Base-by-base conservation (phyloP, 768 basidiomycete genomes). In the Amanita molliuscula region DNA sequence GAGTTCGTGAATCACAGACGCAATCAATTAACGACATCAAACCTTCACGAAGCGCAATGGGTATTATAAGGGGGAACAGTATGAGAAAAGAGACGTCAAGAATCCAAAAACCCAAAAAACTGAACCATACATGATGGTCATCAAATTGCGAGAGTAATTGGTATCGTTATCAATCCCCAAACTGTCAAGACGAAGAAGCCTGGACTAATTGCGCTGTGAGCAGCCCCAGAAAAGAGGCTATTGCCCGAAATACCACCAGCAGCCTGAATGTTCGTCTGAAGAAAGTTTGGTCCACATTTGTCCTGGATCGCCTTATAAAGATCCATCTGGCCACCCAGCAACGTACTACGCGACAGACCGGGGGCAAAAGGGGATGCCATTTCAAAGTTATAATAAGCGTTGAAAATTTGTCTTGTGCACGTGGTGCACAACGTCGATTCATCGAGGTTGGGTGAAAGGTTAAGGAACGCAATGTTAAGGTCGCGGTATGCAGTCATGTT, bases 391-490 rank as follows among this genome's bases (percentile, higher is more conserved):
- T 89, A 81, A 75, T 88, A 99, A 7, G 80, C 56, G 1, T 79
- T 77, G 56, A 98, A 61, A 61, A 93, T 69, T 54, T 75, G 76
- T 62, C 85, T 79, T 10, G 88, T 81, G 81, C 95, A 98, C 11
- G 81, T 57, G 2, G 75, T 81, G 81, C 95, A 97, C 38, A 96
- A 82, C 20, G 65, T 47, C 23, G 64, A 56, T n/a, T 70, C 63
- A 23, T 74, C 33, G 60, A 77, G 66, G 53, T 58, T 54, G 40
- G 84, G 70, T 25, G 73, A 62, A 60, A 88, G 75, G 81, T 87
- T 81, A 56, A 97, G 71, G 85, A 89, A 96, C 31, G 79, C 70
- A 48, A 96, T 65, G 72, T 85, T 88, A 60, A 75, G 76, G 41
- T 67, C 55, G 40, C 57, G 53, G 67, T 73, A 84, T 8, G 76